Conservation (phyloP, 176 grass and related monocot genomes). For the Carex myosuroides region DNA sequence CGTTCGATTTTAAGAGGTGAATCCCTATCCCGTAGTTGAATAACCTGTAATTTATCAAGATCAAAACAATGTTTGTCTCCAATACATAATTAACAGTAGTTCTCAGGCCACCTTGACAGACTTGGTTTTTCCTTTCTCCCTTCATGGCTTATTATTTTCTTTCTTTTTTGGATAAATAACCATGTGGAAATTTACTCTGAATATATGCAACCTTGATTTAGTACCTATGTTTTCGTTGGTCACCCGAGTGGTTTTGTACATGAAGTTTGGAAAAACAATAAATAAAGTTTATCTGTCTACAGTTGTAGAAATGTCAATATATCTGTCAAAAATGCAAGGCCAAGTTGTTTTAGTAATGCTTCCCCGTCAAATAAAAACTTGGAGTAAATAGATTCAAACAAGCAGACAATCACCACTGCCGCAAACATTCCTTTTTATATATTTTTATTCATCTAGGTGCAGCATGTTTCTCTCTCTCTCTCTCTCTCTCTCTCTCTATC, state of each 20-base stretch:
- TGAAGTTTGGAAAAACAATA: background rate
- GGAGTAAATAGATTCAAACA: background rate
- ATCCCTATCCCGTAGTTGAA: constrained; percentile 84
- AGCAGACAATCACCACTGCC: background rate
- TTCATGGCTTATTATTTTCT: background rate
- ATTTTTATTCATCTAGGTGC: background rate
- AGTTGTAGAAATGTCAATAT: background rate
- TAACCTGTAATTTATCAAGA: constrained; percentile 31
- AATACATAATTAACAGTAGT: background rate
- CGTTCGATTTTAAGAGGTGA: constrained; percentile 61
- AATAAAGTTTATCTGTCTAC: background rate
- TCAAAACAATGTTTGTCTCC: background rate
- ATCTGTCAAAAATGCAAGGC: background rate
- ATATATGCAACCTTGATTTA: background rate
- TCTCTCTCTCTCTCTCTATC: no score
- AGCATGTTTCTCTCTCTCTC: background rate
- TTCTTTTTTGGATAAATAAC: background rate
- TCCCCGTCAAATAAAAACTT: background rate
- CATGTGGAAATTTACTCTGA: background rate
- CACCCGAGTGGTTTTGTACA: background rate
- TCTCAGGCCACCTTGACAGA: background rate
- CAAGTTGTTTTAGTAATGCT: background rate
- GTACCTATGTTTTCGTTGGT: background rate
- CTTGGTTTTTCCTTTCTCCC: background rate
- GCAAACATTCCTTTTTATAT: background rate